Conservation (phyloP, 1,284 basidiomycete genomes). For the Ustilago bromivora region DNA sequence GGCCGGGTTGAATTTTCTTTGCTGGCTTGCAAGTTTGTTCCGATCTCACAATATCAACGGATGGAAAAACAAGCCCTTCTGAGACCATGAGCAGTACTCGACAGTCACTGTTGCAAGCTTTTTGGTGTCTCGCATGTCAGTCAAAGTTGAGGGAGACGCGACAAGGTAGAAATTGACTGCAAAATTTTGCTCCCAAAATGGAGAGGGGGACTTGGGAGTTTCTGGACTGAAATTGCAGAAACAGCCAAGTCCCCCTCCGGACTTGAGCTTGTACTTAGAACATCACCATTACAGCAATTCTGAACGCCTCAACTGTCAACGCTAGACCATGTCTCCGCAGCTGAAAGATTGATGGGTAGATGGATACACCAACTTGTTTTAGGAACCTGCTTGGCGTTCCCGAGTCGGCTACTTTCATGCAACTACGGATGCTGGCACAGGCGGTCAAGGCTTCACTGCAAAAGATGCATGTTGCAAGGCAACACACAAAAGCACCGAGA, state of each 20-base stretch:
- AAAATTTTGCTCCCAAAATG: too few relatives aligned
- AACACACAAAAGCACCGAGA: not conserved
- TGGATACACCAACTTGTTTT: not conserved
- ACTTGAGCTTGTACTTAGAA: too few relatives aligned
- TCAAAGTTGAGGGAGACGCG: not conserved
- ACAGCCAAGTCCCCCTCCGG: too few relatives aligned
- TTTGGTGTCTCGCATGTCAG: too few relatives aligned
- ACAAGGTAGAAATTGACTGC: too few relatives aligned
- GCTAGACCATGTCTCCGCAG: constrained; percentile 8
- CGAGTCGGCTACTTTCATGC: constrained; percentile 6
- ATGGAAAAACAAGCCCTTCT: too few relatives aligned
- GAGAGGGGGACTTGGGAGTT: too few relatives aligned
- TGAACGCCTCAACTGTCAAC: not conserved
- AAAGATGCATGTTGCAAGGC: not conserved
- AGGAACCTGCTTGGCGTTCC: constrained; percentile 1
- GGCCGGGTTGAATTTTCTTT: not conserved
- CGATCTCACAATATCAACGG: not conserved
- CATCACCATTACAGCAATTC: too few relatives aligned
- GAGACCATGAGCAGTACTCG: too few relatives aligned
- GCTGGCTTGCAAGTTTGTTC: not conserved
- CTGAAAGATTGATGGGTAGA: not conserved
- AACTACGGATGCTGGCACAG: not conserved
- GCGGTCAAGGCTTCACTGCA: not conserved
- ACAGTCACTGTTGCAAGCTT: too few relatives aligned
- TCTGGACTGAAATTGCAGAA: too few relatives aligned